These are phyloP conservation scores for Endogone sp. DNA, from an alignment of 192 early-diverging fungal genomes.

Conservation along the genomic window DNA sequence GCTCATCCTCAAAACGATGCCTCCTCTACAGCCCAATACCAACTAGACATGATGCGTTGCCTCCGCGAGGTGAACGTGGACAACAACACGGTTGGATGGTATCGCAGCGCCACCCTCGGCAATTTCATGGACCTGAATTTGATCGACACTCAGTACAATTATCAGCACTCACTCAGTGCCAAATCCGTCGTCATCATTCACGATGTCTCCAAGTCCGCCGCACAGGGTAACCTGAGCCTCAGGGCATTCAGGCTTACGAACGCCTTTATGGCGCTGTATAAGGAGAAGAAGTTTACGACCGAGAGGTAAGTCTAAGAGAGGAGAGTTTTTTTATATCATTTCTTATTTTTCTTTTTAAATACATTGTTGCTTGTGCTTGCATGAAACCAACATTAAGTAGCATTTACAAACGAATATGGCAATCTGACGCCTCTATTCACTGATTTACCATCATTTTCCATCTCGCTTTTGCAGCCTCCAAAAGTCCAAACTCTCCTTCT, in stretches of 20 bases:
- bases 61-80: conserved; percentile 94
- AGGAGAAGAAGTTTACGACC: conserved; percentile 80
- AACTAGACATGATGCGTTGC: conserved; percentile 90
- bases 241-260: conserved; percentile 86
- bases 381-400: no score
- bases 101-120: conserved; percentile 86
- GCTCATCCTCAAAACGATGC: no score
- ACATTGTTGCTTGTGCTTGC: no score
- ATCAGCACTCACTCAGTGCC: conserved; percentile 79
- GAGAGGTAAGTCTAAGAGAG: conserved; percentile 52
- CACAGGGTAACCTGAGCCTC: conserved; percentile 81
- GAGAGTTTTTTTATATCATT: no score
- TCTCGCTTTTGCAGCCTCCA: conserved; percentile 38
- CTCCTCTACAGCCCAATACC: conserved; percentile 67
- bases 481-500: conserved; percentile 75
- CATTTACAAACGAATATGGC: no score
- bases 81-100: conserved; percentile 97
- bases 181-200: conserved; percentile 92
- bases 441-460: no score
- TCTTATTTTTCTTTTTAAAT: background rate
- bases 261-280: conserved; percentile 79
- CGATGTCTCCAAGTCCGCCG: conserved; percentile 79
- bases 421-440: no score
- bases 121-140: conserved; percentile 87
- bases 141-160: conserved; percentile 87